Evolutionary conservation across 805 yeast genomes (phyloP).

Genomic region (Candida michaelii): DNA sequence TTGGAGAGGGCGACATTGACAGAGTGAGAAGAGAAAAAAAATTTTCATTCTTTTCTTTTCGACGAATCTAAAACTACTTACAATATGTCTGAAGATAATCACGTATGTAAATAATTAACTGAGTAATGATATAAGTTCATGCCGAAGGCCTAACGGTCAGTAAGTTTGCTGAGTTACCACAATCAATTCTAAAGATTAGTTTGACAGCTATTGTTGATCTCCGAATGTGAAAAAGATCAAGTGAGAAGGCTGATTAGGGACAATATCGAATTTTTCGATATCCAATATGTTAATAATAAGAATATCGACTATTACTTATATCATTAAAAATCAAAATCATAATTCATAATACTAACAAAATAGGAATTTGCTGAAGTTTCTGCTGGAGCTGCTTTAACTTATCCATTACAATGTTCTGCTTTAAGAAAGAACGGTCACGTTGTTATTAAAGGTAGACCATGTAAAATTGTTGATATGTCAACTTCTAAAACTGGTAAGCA

Average conservation of each 20-base stretch:
- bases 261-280: neutral
- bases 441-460: constrained; percentile 98
- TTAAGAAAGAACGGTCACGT: constrained; percentile 99
- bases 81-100: constrained; percentile 12
- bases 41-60: constrained; percentile 9
- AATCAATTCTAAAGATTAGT: no score
- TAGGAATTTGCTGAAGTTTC: constrained; percentile 97
- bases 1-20: constrained; percentile 8
- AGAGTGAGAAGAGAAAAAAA: constrained; percentile 6
- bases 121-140: no score
- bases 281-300: no score
- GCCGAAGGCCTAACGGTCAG: neutral
- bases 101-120: constrained; percentile 5
- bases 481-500: constrained; percentile 99
- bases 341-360: constrained; percentile 10
- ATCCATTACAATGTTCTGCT: constrained; percentile 99
- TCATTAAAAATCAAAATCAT: no score
- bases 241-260: neutral
- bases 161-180: neutral
- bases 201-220: neutral
- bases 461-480: constrained; percentile 99
- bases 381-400: constrained; percentile 98
- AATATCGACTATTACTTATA: no score
- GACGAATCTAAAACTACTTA: constrained; percentile 6
- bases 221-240: constrained; percentile 1